phyloP scores from a whole-genome alignment of 169 alveolate genomes.

The Cryptosporidium ubiquitum region DNA sequence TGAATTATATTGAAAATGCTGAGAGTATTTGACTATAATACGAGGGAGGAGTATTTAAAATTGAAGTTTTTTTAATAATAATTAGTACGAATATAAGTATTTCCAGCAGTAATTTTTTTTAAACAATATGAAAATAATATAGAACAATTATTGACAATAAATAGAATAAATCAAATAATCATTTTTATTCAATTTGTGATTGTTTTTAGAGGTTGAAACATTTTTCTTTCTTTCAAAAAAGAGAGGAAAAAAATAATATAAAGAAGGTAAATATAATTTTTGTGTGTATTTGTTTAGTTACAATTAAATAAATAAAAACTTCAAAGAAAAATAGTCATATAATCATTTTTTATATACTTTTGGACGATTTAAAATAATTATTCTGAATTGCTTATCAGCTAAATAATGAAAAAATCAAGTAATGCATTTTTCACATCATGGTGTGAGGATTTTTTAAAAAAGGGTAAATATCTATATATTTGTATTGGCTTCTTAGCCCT shows the following conservation, averaged over 20 bases:
- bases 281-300: neutral
- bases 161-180: neutral
- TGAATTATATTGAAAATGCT: neutral
- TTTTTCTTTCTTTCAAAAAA: neutral
- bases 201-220: neutral
- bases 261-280: neutral
- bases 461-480: neutral
- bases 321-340: neutral
- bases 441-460: neutral
- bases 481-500: neutral
- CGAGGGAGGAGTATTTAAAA: neutral
- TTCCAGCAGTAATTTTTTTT: neutral
- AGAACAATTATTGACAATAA: neutral
- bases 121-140: neutral
- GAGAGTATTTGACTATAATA: neutral
- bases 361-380: neutral
- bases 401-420: neutral
- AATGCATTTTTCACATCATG: neutral
- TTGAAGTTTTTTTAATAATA: neutral
- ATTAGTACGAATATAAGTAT: neutral
- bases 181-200: neutral
- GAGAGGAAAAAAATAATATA: too few relatives aligned
- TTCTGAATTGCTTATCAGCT: neutral
- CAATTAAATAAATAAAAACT: too few relatives aligned
- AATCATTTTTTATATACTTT: neutral